phyloP scores from a whole-genome alignment of 2,329 filamentous ascomycete species.

The Escovopsis weberi region DNA sequence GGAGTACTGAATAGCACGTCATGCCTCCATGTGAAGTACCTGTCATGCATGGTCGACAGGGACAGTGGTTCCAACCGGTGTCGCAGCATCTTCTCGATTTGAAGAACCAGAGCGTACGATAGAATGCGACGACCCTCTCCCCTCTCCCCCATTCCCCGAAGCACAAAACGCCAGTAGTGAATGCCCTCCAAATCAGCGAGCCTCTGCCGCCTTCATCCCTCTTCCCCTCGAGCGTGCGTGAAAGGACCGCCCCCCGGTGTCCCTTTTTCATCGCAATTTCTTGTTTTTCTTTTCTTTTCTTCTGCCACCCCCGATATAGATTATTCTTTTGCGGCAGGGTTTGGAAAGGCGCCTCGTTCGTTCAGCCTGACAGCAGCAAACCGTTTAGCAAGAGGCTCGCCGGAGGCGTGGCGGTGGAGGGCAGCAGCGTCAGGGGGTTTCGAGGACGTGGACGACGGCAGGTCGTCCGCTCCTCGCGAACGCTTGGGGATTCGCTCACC shows the following conservation, averaged over 20 bases:
- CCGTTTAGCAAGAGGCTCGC: constrained; percentile 49
- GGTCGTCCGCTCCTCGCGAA: constrained; percentile 27
- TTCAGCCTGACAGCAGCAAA: constrained; percentile 53
- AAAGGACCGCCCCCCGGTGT: neutral
- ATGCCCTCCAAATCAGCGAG: too few species aligned
- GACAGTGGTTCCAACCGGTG: too few species aligned
- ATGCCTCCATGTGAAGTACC: too few species aligned
- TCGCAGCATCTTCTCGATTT: too few species aligned
- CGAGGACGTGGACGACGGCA: constrained; percentile 11
- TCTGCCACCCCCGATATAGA: neutral
- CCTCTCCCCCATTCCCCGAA: too few species aligned
- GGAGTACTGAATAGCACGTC: too few species aligned
- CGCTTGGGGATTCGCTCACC: constrained; percentile 91
- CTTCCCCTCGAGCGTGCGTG: too few species aligned
- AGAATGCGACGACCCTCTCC: too few species aligned
- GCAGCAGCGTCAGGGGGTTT: constrained; percentile 11
- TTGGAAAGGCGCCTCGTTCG: constrained; percentile 19
- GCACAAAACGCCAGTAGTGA: too few species aligned
- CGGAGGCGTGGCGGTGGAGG: constrained; percentile 22
- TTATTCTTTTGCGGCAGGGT: neutral
- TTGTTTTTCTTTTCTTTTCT: neutral
- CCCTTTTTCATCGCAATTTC: neutral
- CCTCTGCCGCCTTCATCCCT: too few species aligned
- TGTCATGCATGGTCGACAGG: too few species aligned
- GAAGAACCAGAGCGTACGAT: too few species aligned